Conservation (phyloP, 139 green algal genomes). For the Coelastrella sp. region DNA sequence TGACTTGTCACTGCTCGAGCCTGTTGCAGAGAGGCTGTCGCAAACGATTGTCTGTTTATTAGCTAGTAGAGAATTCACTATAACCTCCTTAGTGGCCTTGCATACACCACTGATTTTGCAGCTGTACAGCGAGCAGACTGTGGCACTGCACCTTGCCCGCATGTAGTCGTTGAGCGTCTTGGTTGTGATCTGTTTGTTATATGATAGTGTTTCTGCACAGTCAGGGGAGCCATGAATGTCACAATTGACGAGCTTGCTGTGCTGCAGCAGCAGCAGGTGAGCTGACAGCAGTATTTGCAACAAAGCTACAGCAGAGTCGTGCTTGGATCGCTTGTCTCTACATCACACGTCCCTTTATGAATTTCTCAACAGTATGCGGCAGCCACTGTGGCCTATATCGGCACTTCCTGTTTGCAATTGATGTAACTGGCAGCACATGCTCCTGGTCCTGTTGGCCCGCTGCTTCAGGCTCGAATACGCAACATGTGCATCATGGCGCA, state of each 20-base stretch:
- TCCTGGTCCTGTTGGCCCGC: background rate
- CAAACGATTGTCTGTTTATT: too few species aligned
- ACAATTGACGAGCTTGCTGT: constrained; percentile 45
- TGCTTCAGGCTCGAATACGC: constrained; percentile 82
- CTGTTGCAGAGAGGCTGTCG: background rate
- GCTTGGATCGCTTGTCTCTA: background rate
- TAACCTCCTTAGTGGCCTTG: too few species aligned
- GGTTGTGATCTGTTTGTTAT: background rate
- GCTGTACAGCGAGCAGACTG: too few species aligned
- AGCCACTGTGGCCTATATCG: too few species aligned
- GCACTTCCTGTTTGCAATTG: too few species aligned
- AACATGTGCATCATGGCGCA: constrained; percentile 99
- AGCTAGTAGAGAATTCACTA: too few species aligned
- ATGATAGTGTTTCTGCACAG: background rate
- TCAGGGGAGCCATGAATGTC: constrained; percentile 48
- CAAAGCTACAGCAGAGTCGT: background rate
- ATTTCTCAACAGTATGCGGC: too few species aligned
- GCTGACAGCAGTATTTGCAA: background rate
- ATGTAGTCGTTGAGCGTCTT: too few species aligned
- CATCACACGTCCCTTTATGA: background rate
- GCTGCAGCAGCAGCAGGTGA: constrained; percentile 59
- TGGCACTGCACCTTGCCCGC: too few species aligned
- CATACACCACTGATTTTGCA: too few species aligned
- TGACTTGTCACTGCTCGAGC: background rate
- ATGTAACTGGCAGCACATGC: too few species aligned